Evolutionary conservation across 169 alveolate genomes (phyloP), one percentile per base, ranked within the genome.

Genomic region (Plasmodium cynomolgi): DNA sequence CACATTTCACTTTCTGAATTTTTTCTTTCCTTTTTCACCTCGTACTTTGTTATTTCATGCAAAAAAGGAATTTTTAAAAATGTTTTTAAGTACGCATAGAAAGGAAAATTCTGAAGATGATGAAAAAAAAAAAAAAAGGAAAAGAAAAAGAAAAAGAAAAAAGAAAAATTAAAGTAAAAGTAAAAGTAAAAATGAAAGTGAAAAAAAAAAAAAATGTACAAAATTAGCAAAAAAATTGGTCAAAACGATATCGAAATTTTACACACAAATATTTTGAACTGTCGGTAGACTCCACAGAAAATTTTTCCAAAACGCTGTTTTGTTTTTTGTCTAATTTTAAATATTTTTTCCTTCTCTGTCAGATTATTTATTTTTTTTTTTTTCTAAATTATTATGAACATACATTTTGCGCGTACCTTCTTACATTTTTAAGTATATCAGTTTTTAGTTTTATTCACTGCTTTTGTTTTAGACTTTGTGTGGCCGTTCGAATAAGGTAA

Each of bases 201-300:
- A 62, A 68, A 20, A 62, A 44, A 17, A 8, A 62, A n/a, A n/a
- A 75, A 75, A 37, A 37, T n/a, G 20, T 37, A 71, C 54, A 81
- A 81, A 44, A 81, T 81, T 41, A 44, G 37, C 20, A 39, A 44
- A 81, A 47, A 81, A 81, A 47, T 41, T 41, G 58, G 31, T 7
- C 37, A 75, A 75, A 75, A 34, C 13, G 47, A 75, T 34, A 23
- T n/a, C 31, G 58, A 75, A 75, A 75, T 17, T 81, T 81, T 81
- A 81, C 85, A 47, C 85, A 81, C 85, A 15, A 80, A 80, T 80
- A 44, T 44, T 81, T 81, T 44, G 20, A 20, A 39, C 72, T 41
- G 33, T 81, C n/a, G 33, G 62, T 81, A 81, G 85, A 81, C 85
- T 81, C 85, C 85, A 81, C 17, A 81, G 68, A 81, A 81, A 81